Evolutionary conservation across 192 early-diverging fungal genomes (phyloP).

Genomic region (Coemansia sp.): DNA sequence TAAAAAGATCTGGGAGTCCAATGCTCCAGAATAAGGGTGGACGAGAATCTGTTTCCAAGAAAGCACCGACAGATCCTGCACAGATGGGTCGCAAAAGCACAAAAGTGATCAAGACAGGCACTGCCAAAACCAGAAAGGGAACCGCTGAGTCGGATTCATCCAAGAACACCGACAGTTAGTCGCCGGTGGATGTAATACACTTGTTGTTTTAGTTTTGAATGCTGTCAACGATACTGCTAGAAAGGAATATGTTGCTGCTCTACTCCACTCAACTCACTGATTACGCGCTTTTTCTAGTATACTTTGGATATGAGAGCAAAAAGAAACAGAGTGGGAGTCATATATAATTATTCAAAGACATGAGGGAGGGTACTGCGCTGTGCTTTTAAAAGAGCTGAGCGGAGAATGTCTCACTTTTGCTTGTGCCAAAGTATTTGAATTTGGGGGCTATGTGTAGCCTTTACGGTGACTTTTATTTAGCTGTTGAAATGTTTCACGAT

Average conservation of each 20-base stretch:
- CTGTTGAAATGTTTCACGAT: conserved; percentile 1
- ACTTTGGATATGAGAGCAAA: neutral
- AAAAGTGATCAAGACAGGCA: neutral
- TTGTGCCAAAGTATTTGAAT: neutral
- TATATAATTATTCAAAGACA: neutral
- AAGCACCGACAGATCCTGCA: neutral
- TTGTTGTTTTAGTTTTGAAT: neutral
- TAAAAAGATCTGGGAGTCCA: neutral
- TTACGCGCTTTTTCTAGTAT: too few relatives aligned
- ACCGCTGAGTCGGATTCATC: neutral
- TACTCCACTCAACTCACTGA: neutral
- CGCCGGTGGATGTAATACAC: neutral
- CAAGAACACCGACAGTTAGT: too few relatives aligned
- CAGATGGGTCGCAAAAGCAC: neutral
- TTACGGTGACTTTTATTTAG: neutral
- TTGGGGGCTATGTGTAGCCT: too few relatives aligned
- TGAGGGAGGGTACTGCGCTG: neutral
- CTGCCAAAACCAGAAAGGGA: neutral
- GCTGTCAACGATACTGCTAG: neutral
- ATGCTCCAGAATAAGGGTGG: too few relatives aligned
- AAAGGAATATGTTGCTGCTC: neutral
- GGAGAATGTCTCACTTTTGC: neutral
- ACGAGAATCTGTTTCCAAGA: neutral
- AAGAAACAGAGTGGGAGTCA: neutral
- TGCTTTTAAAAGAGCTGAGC: neutral